Evolutionary conservation across 2,329 filamentous ascomycete species (phyloP), one percentile per base, ranked within the genome.

Genomic region (Claviceps sp.): DNA sequence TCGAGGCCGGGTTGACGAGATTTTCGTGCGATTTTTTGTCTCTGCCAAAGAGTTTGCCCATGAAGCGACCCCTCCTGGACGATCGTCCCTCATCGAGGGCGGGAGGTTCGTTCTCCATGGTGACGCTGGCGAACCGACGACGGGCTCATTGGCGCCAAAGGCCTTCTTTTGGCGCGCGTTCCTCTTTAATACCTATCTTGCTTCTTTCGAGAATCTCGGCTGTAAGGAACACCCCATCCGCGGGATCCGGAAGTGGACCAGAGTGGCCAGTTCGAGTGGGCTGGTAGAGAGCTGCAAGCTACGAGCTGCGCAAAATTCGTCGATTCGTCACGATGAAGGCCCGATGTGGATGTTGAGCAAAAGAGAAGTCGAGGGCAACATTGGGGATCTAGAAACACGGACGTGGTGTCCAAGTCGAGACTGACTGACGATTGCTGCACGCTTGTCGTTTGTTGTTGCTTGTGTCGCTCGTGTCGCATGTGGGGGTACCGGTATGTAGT

Each of bases 1-100:
- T 73, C 58, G 67, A 68, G 43, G 66, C 66, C 14, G 66, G 66
- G 46, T 65, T 65, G 53, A 66, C 66, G 13, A 65, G 66, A 49
- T 65, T 64, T 52, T 62, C 64, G 17, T 64, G 51, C 17, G 39
- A 16, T 36, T 60, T 59, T 48, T 68, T 64, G 50, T 72, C 72
- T 60, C 69, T 74, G 55, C 64, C 71, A 60, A 82, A 82, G 53
- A 83, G 69, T 69, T 80, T 82, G 57, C 79, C 79, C 74, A 83
- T 83, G 46, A 83, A 65, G 54, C 80, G 78, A 60, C 73, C 73
- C 59, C 73, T 69, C 63, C 68, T 73, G 38, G 73, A 72, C 54
- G 63, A 62, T 52, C 68, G 66, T 53, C 64, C 66, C 54, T 72
- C 70, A 52, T 69, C 65, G 57, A 61, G 59, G 56, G 65, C 61